Evolutionary conservation across 116 monocot genomes (phyloP), one percentile per base, ranked within the genome.

Genomic region (Papilionanthe hybrid): DNA sequence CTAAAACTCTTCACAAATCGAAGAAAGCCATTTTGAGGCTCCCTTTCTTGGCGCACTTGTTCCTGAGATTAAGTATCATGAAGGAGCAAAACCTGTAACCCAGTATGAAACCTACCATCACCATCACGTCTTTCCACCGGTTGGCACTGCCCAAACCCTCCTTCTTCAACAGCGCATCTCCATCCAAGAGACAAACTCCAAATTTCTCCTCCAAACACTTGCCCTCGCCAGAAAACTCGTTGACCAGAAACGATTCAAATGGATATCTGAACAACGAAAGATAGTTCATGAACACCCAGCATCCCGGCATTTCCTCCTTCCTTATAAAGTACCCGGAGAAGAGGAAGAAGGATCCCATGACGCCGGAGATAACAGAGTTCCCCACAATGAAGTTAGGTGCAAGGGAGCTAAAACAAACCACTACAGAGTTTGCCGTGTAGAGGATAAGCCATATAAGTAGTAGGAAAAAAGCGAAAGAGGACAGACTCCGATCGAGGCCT

Each of bases 181-280:
- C 96, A 37, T 80, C 82, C 53, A 93, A 41, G 44, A 93, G 75
- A 75, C 96, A 96, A 4, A 81, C 78, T 28, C 91, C 92, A 48
- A 53, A 71, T 28, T 42, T 77, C 49, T 74, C 56, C 84, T 91
- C 87, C 84, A 94, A 77, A 75, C 96, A 96, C 82, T 76, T 87
- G 7, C 65, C 82, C 5, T 29, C 12, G 4, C 87, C 91, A 28
- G 83, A 75, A 83, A 92, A 93, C 85, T 96, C 94, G 78, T 93
- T 96, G 75, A 94, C 86, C 78, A 96, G 60, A 75, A 96, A 86
- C 42, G 86, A 91, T 90, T 94, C 94, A 91, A 83, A 96, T 89
- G 89, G n/a, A n/a, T n/a, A n/a, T n/a, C n/a, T n/a, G n/a, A n/a
- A n/a, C n/a, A n/a, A n/a, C n/a, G n/a, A n/a, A n/a, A n/a, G n/a